Evolutionary conservation across 2,329 filamentous ascomycete species (phyloP), one percentile per base, ranked within the genome.

Genomic region (Sphaerulina vaccinii): DNA sequence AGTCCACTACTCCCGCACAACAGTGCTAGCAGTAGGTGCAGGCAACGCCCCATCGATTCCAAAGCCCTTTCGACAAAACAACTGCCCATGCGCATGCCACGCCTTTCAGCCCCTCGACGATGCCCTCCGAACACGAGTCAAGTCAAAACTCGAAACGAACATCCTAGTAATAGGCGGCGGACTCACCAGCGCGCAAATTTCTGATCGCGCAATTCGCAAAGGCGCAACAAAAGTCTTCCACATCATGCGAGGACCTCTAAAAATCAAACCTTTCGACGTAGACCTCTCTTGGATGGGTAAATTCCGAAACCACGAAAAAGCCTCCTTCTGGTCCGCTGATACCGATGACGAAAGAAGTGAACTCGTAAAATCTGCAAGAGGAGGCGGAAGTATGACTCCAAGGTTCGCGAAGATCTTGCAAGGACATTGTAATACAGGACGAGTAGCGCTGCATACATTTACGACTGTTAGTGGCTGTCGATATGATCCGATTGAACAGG

Each of bases 251-350:
- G 75, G 78, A 44, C 73, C 59, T 65, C 72, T 73, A 57, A 79
- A 79, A 59, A 55, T 68, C 61, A 92, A 92, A 69, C 84, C 86
- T 53, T 92, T 92, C 58, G 88, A 92, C 61, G 79, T 92, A 19
- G 81, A 84, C 51, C 75, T 92, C 1, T 78, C 81, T 41, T 93
- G 88, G 88, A 86, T 92, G 68, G 86, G 85, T 8, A 92, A 92
- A 66, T 92, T 87, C 68, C 83, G 85, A 50, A 92, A 92, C 65
- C 80, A 83, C 48, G 83, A 88, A 59, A 87, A 91, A 65, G 84
- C 87, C 0, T 78, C 79, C 0, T 93, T 91, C 68, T 91, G 87
- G 85, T 82, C 81, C 5, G 86, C 86, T 3, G 86, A 90, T 60
- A 81, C 80, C 5, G 84, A 89, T 54, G 78, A 83, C 62, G 80